Conservation (phyloP, 345 rosid genomes). For the Citrus hindsii region DNA sequence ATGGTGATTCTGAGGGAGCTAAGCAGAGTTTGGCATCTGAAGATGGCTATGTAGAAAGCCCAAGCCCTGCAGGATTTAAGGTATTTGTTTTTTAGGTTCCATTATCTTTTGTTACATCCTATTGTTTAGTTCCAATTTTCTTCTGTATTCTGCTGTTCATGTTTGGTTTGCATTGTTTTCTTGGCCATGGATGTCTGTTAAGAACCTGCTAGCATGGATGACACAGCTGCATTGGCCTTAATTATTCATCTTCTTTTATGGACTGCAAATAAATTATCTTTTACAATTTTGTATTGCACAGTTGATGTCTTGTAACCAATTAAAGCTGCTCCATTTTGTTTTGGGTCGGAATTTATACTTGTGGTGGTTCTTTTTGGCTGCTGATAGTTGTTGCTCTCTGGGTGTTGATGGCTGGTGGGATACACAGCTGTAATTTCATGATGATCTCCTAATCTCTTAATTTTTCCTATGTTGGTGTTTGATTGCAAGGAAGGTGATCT, state of each 20-base stretch:
- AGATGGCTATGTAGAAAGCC: slow-evolving; percentile 92
- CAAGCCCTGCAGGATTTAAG: slow-evolving; percentile 86
- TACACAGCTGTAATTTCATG: background rate
- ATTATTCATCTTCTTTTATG: background rate
- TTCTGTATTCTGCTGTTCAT: background rate
- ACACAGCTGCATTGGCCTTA: background rate
- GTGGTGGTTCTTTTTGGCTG: background rate
- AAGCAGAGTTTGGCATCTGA: slow-evolving; percentile 88
- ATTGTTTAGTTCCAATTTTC: background rate
- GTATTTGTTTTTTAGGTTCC: slow-evolving; percentile 33
- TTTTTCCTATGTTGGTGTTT: background rate
- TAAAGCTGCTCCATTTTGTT: background rate
- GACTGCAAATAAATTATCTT: no score
- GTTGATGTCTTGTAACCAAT: background rate
- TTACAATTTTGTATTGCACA: no score
- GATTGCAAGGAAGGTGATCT: background rate
- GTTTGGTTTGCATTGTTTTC: background rate
- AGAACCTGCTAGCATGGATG: background rate
- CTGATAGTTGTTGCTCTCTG: background rate
- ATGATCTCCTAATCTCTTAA: background rate
- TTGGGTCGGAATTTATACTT: background rate
- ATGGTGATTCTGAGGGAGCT: slow-evolving; percentile 90
- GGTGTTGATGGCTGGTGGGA: background rate
- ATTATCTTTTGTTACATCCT: background rate
- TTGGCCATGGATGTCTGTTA: background rate